phyloP scores from a whole-genome alignment of 116 monocot species.

The Dioscorea cayenensis region DNA sequence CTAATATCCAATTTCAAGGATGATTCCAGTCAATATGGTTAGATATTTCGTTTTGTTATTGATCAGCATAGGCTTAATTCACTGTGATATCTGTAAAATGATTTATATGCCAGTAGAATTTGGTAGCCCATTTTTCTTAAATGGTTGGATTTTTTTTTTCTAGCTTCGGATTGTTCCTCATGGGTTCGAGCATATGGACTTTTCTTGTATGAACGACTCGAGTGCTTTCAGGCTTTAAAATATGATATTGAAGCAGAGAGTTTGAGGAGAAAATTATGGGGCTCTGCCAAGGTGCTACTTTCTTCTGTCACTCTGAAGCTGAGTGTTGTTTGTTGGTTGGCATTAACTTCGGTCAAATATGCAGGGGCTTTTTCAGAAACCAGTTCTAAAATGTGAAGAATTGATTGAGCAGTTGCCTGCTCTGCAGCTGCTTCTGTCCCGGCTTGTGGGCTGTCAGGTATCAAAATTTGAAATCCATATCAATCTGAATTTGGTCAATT shows the following conservation, averaged over 20 bases:
- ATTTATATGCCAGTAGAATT: background rate
- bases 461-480: background rate
- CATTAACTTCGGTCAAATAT: background rate
- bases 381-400: background rate
- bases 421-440: background rate
- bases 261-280: background rate
- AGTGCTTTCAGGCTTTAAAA: background rate
- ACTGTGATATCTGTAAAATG: background rate
- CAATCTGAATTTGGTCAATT: background rate
- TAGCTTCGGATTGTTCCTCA: background rate
- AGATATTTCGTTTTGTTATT: background rate
- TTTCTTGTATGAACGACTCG: background rate
- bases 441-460: background rate
- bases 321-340: background rate
- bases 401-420: background rate
- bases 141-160: background rate
- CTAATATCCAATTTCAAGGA: background rate
- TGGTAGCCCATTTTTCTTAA: background rate
- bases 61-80: background rate
- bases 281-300: background rate
- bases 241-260: background rate
- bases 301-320: background rate
- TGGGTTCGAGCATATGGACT: background rate
- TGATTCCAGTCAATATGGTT: background rate
- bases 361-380: background rate